Base-by-base conservation (phyloP, 768 basidiomycete genomes). In the Piloderma croceum region DNA sequence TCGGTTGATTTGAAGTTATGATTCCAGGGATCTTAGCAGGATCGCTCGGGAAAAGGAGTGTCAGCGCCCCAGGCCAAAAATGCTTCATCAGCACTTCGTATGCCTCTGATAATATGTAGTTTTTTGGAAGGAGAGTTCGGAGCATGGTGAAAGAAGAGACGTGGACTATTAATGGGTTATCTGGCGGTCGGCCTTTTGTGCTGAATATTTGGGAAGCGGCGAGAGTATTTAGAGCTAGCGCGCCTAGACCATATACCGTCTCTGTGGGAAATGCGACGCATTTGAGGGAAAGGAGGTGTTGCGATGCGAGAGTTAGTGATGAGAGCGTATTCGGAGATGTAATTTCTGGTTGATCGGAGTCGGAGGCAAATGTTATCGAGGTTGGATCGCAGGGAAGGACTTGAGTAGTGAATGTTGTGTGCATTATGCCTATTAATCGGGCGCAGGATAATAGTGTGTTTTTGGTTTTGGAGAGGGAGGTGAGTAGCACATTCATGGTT, bases 191-290 rank as follows among this genome's bases (percentile, higher is more conserved):
- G 27, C 91, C 89, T 56, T 99, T 99, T 37, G 84, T 84, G 13
- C 74, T 60, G 62, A 91, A 99, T 52, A 99, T 92, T 51, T 72
- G 73, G 3, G 71, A 56, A 5, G 79, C 75, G 3, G 93, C 90
- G 12, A 62, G 47, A 6, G 73, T 47, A 51, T 79, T 66, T 33
- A 90, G 64, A 0, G 94, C 91, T 17, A 81, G 64, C 0, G 91
- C 96, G 21, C 88, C 96, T n/a, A 99, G 79, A 1, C 96, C 96
- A 61, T 98, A 99, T 9, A 99, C 96, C 0, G 96, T 98, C 63
- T 99, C 96, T 22, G 96, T 97, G 0, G 96, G 94, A 57, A 99
- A 88, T 1, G 83, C 93, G 41, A 98, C 84, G 17, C 76, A 70
- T 42, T 77, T 67, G 12, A 60, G 51, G 18, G 63, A 63, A 34